A percentile compares a stretch with the other conserved stretches of the same genome.
Evolutionary conservation across 768 basidiomycete genomes (phyloP).

Genomic region (Rhizopogon sp.): DNA sequence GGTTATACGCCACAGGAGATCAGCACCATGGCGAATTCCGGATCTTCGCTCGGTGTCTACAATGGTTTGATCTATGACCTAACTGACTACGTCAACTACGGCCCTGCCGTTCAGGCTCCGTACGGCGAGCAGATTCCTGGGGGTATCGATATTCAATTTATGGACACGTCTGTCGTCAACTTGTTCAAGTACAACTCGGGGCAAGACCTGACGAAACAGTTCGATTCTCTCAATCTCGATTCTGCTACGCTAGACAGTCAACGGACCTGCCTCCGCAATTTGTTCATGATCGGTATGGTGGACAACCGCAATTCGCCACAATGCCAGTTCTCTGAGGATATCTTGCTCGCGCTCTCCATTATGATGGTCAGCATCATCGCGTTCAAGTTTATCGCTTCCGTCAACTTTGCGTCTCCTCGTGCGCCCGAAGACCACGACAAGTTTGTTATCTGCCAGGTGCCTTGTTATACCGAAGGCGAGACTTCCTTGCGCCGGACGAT

Average conservation of each 20-base stretch:
- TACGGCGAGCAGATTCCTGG: constrained; percentile 39
- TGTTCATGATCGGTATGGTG: constrained; percentile 88
- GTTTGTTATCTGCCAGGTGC: constrained; percentile 96
- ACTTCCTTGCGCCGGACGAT: constrained; percentile 81
- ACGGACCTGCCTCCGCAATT: constrained; percentile 85
- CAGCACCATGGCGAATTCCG: constrained; percentile 57
- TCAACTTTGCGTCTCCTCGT: constrained; percentile 74
- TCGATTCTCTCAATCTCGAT: constrained; percentile 62
- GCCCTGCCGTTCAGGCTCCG: constrained; percentile 52
- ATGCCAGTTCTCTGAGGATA: constrained; percentile 87
- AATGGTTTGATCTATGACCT: constrained; percentile 84
- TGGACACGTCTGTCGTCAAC: constrained; percentile 61
- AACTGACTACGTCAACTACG: constrained; percentile 69
- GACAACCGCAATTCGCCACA: constrained; percentile 91
- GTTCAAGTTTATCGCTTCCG: constrained; percentile 91
- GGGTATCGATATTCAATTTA: constrained; percentile 54
- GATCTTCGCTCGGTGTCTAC: constrained; percentile 78
- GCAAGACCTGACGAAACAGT: constrained; percentile 71
- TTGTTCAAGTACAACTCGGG: constrained; percentile 78
- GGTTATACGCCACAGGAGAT: constrained; percentile 79
- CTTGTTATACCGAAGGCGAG: constrained; percentile 98
- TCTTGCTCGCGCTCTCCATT: constrained; percentile 82
- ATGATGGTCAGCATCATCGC: constrained; percentile 95
- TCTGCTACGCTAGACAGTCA: constrained; percentile 59
- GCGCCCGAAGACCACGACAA: constrained; percentile 95